Conservation (phyloP, 805 yeast species). For the Saccharomyces cerevisiae region DNA sequence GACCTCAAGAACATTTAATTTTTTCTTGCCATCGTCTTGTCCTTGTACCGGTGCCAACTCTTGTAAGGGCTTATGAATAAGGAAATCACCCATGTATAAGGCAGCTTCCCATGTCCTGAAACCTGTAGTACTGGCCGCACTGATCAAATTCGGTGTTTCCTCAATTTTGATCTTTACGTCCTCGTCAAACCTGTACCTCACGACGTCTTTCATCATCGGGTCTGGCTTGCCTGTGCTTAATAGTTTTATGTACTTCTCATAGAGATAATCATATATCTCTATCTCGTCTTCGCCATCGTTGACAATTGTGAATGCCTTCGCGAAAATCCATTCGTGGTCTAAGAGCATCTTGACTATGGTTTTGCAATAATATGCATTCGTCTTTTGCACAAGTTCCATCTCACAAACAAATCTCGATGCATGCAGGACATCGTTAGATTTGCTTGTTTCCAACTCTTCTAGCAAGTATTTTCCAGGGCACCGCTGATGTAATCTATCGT, state of each 20-base stretch:
- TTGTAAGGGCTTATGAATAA: slow-evolving; percentile 22
- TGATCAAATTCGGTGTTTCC: slow-evolving; percentile 57
- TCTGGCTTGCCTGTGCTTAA: slow-evolving; percentile 20
- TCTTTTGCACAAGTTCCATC: slow-evolving; percentile 13
- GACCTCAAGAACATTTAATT: slow-evolving; percentile 47
- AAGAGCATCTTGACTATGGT: slow-evolving; percentile 38
- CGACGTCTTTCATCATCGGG: slow-evolving; percentile 26
- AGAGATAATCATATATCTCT: slow-evolving; percentile 22
- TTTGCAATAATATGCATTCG: slow-evolving; percentile 48
- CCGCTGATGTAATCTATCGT: slow-evolving; percentile 12
- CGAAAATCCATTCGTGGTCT: slow-evolving; percentile 22
- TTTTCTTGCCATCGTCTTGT: not conserved
- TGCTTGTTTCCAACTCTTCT: not conserved
- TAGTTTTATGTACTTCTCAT: slow-evolving; percentile 27
- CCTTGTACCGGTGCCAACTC: slow-evolving; percentile 1
- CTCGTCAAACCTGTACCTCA: slow-evolving; percentile 25
- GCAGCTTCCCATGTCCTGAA: slow-evolving; percentile 93
- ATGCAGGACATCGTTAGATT: not conserved
- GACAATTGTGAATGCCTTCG: slow-evolving; percentile 1
- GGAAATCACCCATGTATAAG: slow-evolving; percentile 48
- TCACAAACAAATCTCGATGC: slow-evolving; percentile 12
- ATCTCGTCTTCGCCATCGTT: slow-evolving; percentile 6
- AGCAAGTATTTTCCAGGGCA: slow-evolving; percentile 6
- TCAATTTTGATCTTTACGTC: slow-evolving; percentile 30
- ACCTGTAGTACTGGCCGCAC: slow-evolving; percentile 82